Conservation (phyloP, 345 rosid genomes). For the Sonneratia alba region DNA sequence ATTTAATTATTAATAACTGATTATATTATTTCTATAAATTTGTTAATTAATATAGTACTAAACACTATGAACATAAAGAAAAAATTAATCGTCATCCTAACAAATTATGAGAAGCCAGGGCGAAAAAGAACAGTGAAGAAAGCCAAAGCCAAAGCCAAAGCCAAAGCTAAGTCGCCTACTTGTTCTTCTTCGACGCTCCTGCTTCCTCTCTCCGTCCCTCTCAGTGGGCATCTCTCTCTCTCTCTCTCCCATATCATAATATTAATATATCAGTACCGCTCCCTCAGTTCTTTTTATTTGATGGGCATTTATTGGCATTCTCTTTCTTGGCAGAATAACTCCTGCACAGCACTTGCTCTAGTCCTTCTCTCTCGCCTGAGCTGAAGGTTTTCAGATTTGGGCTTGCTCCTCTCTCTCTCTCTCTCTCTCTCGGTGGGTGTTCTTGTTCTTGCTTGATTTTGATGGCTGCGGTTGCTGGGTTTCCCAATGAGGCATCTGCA, state of each 20-base stretch:
- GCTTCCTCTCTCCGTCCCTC: neutral
- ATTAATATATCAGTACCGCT: neutral
- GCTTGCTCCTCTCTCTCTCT: neutral
- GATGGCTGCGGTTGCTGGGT: conserved; percentile 73
- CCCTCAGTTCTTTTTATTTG: neutral
- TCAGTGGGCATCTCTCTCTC: neutral
- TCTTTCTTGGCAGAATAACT: neutral
- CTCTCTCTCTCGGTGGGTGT: neutral
- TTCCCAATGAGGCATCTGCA: conserved; percentile 34
- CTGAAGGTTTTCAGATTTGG: conserved; percentile 1
- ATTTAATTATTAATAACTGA: too few relatives aligned
- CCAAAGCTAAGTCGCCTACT: too few relatives aligned
- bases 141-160: too few relatives aligned
- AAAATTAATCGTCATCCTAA: too few relatives aligned
- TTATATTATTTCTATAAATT: too few relatives aligned
- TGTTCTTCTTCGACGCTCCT: conserved; percentile 11
- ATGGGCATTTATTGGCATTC: conserved; percentile 7
- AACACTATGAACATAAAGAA: too few relatives aligned
- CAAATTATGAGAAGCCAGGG: too few relatives aligned
- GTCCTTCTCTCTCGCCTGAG: neutral
- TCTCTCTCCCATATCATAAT: neutral
- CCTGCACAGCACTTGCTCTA: neutral
- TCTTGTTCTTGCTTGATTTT: conserved; percentile 7
- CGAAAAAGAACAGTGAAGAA: too few relatives aligned
- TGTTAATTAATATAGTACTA: too few relatives aligned